Base-by-base conservation (phyloP, 1,284 basidiomycete genomes). In the Kalmanozyma brasiliensis region DNA sequence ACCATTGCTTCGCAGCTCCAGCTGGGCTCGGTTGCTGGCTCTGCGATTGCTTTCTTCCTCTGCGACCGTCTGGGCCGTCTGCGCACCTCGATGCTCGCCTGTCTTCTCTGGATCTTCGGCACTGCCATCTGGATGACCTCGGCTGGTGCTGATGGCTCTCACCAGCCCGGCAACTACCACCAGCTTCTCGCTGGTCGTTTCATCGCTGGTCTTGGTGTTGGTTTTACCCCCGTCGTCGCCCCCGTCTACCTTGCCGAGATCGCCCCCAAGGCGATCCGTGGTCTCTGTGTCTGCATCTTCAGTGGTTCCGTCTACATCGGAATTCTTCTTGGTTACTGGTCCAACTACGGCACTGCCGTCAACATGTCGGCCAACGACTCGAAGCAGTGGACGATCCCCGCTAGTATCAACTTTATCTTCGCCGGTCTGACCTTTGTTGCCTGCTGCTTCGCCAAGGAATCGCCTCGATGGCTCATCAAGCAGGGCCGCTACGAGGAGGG, bases 401-500 rank as follows among this genome's bases (percentile, higher is more conserved):
- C 65, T 11, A 17, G 49, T 9, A 60, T 73, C 64, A 75, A 75
- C 57, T 73, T 73, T n/a, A 66, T 75, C 40, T 69, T 65, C 40
- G 73, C 66, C 45, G 59, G 66, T n/a, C 19, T 73, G 14, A 64
- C 64, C 29, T 67, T 73, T 42, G 34, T 73, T 17, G 55, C 46
- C 16, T 63, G 55, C 30, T 22, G 66, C 43, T 71, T 75, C 35
- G 63, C 72, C 47, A 45, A 49, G 20, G 73, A 75, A 52, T 73
- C 70, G 32, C 73, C 73, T 4, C 71, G 73, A 26, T 73, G 70
- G 66, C 64, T 75, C 16, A 60, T 70, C 56, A 73, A 75, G 57
- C 37, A 61, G 26, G 58, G 59, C 8, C 53, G 58, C 2, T 56
- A 55, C 26, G 73, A 75, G 30, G 55, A 73, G 26, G 73, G 71